phyloP scores from a whole-genome alignment of 2,329 filamentous ascomycete genomes.

The Biscogniauxia mediterranea region DNA sequence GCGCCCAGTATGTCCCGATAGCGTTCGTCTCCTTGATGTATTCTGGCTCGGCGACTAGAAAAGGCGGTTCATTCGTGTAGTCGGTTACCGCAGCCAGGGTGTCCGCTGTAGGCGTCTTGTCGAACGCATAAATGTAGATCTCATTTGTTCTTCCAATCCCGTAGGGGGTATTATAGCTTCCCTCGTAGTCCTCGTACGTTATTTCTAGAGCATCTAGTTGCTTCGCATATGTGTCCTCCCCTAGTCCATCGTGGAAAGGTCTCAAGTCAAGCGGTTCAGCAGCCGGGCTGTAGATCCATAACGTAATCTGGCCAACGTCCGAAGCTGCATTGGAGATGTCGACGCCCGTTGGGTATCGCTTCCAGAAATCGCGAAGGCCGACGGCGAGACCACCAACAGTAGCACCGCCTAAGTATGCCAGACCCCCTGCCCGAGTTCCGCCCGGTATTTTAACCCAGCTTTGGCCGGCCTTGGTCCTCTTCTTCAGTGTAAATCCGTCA shows the following conservation, averaged over 20 bases:
- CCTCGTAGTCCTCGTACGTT: slow-evolving; percentile 63
- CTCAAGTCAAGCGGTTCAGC: slow-evolving; percentile 55
- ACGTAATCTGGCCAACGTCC: slow-evolving; percentile 50
- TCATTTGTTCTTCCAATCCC: slow-evolving; percentile 60
- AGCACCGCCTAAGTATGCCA: slow-evolving; percentile 59
- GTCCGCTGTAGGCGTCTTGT: slow-evolving; percentile 49
- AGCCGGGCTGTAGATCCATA: slow-evolving; percentile 60
- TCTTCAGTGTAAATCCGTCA: slow-evolving; percentile 60
- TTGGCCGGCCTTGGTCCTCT: slow-evolving; percentile 56
- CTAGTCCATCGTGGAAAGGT: slow-evolving; percentile 58
- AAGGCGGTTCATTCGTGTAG: slow-evolving; percentile 51
- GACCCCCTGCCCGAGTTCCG: slow-evolving; percentile 52
- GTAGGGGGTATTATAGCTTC: slow-evolving; percentile 52
- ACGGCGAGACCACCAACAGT: slow-evolving; percentile 57
- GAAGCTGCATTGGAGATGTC: slow-evolving; percentile 52
- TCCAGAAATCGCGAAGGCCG: slow-evolving; percentile 61
- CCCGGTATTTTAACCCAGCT: slow-evolving; percentile 59
- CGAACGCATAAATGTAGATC: slow-evolving; percentile 52
- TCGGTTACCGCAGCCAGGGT: slow-evolving; percentile 42
- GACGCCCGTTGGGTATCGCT: slow-evolving; percentile 58
- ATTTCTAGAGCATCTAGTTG: slow-evolving; percentile 60
- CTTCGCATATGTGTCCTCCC: slow-evolving; percentile 53
- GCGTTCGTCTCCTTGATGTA: slow-evolving; percentile 53
- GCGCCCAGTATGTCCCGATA: slow-evolving; percentile 54
- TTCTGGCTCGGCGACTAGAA: slow-evolving; percentile 45